Conservation (phyloP, 345 rosid species). For the Syzygium jambos region DNA sequence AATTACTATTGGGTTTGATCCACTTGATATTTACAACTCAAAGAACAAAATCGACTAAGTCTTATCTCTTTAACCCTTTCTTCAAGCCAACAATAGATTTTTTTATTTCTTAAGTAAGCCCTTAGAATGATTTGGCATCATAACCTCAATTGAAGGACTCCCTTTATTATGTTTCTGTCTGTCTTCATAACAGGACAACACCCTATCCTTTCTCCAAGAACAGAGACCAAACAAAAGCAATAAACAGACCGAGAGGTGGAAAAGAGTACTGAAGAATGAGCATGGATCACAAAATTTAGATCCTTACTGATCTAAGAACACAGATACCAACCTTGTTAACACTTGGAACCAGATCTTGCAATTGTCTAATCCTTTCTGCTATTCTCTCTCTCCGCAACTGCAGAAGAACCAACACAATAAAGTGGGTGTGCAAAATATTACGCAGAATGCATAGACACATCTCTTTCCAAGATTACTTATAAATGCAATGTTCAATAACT, state of each 20-base stretch:
- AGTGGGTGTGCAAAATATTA: background rate
- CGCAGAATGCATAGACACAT: background rate
- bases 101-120: background rate
- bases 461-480: background rate
- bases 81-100: background rate
- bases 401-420: conserved; percentile 2
- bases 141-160: background rate
- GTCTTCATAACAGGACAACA: background rate
- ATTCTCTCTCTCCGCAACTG: conserved; percentile 98
- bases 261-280: background rate
- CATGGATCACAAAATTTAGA: background rate
- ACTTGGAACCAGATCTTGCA: conserved; percentile 98
- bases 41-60: background rate
- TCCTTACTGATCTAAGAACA: background rate
- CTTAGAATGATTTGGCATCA: background rate
- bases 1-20: background rate
- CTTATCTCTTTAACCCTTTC: background rate
- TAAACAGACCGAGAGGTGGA: background rate
- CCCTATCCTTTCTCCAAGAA: background rate
- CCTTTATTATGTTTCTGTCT: background rate
- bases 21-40: background rate
- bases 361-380: conserved; percentile 94
- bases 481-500: background rate
- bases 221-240: background rate
- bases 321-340: conserved; percentile 74